Evolutionary conservation across 2,329 filamentous ascomycete genomes (phyloP).

Genomic region (Podosphaera aphanis): DNA sequence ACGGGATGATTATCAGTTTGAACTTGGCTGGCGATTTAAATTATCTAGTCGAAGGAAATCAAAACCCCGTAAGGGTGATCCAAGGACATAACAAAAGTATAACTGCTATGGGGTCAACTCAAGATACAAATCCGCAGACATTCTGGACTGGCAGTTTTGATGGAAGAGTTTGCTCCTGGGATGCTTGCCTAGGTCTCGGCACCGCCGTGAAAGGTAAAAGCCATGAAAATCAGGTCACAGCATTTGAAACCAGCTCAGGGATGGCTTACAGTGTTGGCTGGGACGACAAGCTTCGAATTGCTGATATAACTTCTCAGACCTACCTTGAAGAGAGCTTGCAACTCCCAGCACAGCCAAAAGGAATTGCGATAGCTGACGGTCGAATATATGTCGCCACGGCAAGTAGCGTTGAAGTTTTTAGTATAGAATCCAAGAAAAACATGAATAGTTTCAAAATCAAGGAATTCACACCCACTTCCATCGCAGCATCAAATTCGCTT

Average conservation of each 20-base stretch:
- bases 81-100: slow-evolving; percentile 83
- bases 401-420: slow-evolving; percentile 34
- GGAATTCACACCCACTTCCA: slow-evolving; percentile 40
- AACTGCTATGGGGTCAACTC: slow-evolving; percentile 44
- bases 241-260: slow-evolving; percentile 38
- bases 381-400: slow-evolving; percentile 26
- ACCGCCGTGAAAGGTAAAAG: slow-evolving; percentile 52
- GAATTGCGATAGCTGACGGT: slow-evolving; percentile 31
- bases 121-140: slow-evolving; percentile 27
- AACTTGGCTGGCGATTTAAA: slow-evolving; percentile 75
- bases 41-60: slow-evolving; percentile 54
- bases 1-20: slow-evolving; percentile 74
- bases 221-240: slow-evolving; percentile 69
- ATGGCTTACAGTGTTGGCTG: slow-evolving; percentile 72
- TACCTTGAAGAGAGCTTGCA: slow-evolving; percentile 48
- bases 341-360: slow-evolving; percentile 61
- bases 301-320: slow-evolving; percentile 51
- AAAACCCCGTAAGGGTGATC: slow-evolving; percentile 45
- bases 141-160: slow-evolving; percentile 85
- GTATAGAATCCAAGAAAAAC: slow-evolving; percentile 31
- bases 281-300: slow-evolving; percentile 71
- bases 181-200: slow-evolving; percentile 44
- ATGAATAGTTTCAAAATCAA: slow-evolving; percentile 29
- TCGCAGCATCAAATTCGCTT: slow-evolving; percentile 42
- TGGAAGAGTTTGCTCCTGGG: slow-evolving; percentile 68